These are phyloP conservation scores for Yarrowia porcina DNA, from an alignment of 805 yeast species.

Conservation along the genomic window DNA sequence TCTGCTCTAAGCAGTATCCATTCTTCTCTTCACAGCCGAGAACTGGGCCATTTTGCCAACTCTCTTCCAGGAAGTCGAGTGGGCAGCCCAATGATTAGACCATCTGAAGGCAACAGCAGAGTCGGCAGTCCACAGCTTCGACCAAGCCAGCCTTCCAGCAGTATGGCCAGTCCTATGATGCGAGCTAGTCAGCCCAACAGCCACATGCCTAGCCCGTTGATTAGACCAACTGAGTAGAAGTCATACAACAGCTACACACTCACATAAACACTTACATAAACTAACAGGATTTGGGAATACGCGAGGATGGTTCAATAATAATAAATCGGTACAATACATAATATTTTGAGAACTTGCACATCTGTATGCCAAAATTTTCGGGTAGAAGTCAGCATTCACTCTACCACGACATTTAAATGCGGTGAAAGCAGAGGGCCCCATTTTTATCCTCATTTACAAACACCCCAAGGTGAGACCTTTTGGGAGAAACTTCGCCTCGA, in stretches of 20 bases:
- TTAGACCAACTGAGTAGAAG: slow-evolving; percentile 3
- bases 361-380: too few species aligned
- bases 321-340: too few species aligned
- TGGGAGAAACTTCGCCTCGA: too few species aligned
- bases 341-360: too few species aligned
- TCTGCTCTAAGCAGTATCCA: slow-evolving; percentile 15
- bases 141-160: slow-evolving; percentile 16
- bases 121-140: slow-evolving; percentile 8
- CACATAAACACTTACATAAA: slow-evolving; percentile 3
- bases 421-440: too few species aligned
- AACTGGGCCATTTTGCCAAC: slow-evolving; percentile 16
- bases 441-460: too few species aligned
- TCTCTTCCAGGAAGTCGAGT: slow-evolving; percentile 22
- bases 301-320: too few species aligned
- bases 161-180: slow-evolving; percentile 18
- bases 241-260: background rate
- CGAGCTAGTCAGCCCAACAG: slow-evolving; percentile 11
- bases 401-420: too few species aligned
- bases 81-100: slow-evolving; percentile 19
- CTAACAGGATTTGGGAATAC: slow-evolving; percentile 11
- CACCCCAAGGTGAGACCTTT: too few species aligned
- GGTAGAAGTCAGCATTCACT: too few species aligned
- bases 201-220: slow-evolving; percentile 14
- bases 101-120: background rate
- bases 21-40: slow-evolving; percentile 12